These are phyloP conservation scores for Penicillium arizonense DNA, from an alignment of 495 filamentous ascomycete species.

Conservation along the genomic window DNA sequence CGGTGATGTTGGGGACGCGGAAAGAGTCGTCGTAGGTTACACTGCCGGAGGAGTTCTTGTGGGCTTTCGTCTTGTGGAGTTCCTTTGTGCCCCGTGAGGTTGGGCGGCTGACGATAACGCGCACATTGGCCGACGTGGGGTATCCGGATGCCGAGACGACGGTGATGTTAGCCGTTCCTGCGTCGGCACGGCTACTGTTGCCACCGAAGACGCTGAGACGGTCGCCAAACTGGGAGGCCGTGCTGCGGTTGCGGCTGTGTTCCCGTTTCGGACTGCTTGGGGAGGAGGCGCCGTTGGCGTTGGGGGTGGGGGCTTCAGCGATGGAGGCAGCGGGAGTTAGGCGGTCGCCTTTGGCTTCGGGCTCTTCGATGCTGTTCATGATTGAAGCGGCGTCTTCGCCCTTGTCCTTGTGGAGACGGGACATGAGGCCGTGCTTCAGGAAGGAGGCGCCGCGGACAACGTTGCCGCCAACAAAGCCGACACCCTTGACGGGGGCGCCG, in stretches of 20 bases:
- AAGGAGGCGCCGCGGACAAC: constrained; percentile 88
- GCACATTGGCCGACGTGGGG: constrained; percentile 74
- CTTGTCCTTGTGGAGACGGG: constrained; percentile 52
- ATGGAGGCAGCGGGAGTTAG: constrained; percentile 35
- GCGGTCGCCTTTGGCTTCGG: constrained; percentile 30
- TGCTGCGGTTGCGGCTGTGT: constrained; percentile 68
- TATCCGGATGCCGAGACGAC: constrained; percentile 78
- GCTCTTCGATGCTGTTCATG: constrained; percentile 26
- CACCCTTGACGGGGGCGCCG: constrained; percentile 90
- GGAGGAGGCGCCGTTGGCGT: constrained; percentile 32
- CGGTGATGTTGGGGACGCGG: constrained; percentile 66
- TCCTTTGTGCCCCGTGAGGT: constrained; percentile 67
- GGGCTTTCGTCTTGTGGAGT: constrained; percentile 80
- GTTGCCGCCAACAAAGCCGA: constrained; percentile 72
- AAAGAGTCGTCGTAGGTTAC: constrained; percentile 77
- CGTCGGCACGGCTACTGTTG: constrained; percentile 48
- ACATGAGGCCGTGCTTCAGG: constrained; percentile 73
- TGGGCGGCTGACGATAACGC: constrained; percentile 68
- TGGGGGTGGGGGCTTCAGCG: constrained; percentile 29
- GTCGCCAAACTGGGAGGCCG: constrained; percentile 51
- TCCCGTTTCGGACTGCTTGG: constrained; percentile 35
- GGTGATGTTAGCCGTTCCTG: constrained; percentile 77
- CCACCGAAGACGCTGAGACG: constrained; percentile 49
- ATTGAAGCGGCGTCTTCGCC: constrained; percentile 52
- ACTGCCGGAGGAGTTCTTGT: constrained; percentile 58